Evolutionary conservation across 352 stramenopile species (phyloP), one percentile per base, ranked within the genome.

Genomic region (Phytophthora cryptogea): DNA sequence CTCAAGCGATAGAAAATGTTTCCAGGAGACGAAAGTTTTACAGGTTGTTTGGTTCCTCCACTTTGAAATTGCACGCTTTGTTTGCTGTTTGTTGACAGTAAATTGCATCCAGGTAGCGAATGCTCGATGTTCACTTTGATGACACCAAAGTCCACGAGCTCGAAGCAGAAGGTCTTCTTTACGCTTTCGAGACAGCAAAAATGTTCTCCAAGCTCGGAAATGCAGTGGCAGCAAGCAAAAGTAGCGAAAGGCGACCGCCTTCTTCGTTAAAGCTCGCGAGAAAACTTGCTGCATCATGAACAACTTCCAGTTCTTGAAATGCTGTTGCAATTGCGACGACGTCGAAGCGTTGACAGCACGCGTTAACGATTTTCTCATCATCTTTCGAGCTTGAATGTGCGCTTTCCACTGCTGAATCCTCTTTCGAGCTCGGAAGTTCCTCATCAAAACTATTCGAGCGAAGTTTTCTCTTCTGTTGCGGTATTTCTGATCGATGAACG

Each of bases 171-270:
- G 27, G 20, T 57, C 28, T 16, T 54, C 46, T 5, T 62, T 63
- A 4, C 51, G 56, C 2, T 56, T 57, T 23, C 64, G 50, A 2
- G 31, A 9, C 0, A 33, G 5, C 0, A 71, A n/a, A 28, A 59
- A 78, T 0, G 27, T 26, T 33, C 52, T 72, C 80, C 80, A 65
- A 23, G 37, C 35, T 50, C 36, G 7, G 35, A 86, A 82, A 59
- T 62, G 54, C 11, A 52, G 42, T 0, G 73, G 73, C 1, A 85
- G 43, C 0, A 81, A 4, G 8, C 58, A 67, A n/a, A 83, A 77
- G 6, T 74, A 69, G 1, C 66, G 72, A 35, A 84, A 87, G 0
- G 70, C 72, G 8, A 45, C 4, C 2, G 79, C 79, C 14, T 80
- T 80, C 9, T 83, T 39, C 40, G 63, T 49, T 5, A 85, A 66